Evolutionary conservation across 306 rosid species (phyloP).

Genomic region (Aeschynomene evenia): DNA sequence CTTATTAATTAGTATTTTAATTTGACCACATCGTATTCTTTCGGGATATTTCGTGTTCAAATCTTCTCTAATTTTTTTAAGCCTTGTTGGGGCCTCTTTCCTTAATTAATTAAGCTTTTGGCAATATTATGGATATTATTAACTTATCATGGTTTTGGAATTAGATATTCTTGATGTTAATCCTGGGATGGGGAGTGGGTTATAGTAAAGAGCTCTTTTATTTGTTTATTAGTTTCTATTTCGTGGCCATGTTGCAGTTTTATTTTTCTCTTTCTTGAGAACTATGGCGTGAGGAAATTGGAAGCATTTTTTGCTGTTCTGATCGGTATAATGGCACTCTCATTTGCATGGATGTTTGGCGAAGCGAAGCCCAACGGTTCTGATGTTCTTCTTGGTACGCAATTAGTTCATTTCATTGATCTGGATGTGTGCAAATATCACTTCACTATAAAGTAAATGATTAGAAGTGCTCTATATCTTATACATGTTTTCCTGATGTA

Average conservation of each 20-base stretch:
- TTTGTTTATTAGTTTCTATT: constrained; percentile 17
- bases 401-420: constrained; percentile 15
- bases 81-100: background rate
- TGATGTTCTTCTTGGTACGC: constrained; percentile 82
- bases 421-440: background rate
- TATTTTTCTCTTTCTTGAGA: constrained; percentile 89
- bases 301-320: constrained; percentile 94
- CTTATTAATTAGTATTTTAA: background rate
- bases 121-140: background rate
- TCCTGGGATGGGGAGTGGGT: background rate
- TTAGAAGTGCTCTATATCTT: constrained; percentile 9
- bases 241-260: constrained; percentile 56
- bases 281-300: constrained; percentile 93
- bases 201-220: background rate
- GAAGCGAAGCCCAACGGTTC: constrained; percentile 77
- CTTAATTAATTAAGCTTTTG: background rate
- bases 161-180: background rate
- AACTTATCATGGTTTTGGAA: background rate
- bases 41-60: background rate
- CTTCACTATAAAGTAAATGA: background rate
- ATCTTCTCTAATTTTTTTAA: background rate
- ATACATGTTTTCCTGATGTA: constrained; percentile 2
- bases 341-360: constrained; percentile 99
- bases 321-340: constrained; percentile 78
- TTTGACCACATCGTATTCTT: background rate